A percentile compares a stretch with the other conserved stretches of the same genome.
Evolutionary conservation across 768 basidiomycete genomes (phyloP).

Genomic region (Lactifluus volemus): DNA sequence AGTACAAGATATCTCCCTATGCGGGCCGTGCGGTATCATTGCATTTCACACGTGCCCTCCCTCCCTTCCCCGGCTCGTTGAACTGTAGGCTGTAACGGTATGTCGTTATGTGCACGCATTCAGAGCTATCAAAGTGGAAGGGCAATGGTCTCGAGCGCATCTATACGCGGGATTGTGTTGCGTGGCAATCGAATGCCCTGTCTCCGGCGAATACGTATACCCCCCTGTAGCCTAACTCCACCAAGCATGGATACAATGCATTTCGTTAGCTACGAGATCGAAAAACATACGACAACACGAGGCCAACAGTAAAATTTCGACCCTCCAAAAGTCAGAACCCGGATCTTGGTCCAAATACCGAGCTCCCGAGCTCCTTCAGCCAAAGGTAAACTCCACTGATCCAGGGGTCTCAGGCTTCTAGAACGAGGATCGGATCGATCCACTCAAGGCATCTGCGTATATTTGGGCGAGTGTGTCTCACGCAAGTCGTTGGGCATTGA

Average conservation of each 20-base stretch:
- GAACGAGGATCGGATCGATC: conserved; percentile 16
- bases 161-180: neutral
- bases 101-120: neutral
- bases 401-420: neutral
- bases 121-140: neutral
- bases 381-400: neutral
- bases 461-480: neutral
- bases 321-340: neutral
- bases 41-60: neutral
- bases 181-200: neutral
- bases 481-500: neutral
- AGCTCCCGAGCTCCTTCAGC: neutral
- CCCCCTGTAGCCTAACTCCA: conserved; percentile 4
- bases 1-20: neutral
- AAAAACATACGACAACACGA: conserved; percentile 1
- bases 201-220: conserved; percentile 12
- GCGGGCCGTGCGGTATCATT: neutral
- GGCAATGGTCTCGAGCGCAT: neutral
- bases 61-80: neutral
- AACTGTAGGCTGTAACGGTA: neutral
- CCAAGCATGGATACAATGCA: conserved; percentile 8
- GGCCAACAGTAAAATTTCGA: conserved; percentile 8
- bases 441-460: neutral
- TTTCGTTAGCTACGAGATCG: conserved; percentile 9
- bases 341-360: conserved; percentile 12